These are phyloP conservation scores for Pichia occidentalis DNA, from an alignment of 805 yeast species.

Conservation along the genomic window DNA sequence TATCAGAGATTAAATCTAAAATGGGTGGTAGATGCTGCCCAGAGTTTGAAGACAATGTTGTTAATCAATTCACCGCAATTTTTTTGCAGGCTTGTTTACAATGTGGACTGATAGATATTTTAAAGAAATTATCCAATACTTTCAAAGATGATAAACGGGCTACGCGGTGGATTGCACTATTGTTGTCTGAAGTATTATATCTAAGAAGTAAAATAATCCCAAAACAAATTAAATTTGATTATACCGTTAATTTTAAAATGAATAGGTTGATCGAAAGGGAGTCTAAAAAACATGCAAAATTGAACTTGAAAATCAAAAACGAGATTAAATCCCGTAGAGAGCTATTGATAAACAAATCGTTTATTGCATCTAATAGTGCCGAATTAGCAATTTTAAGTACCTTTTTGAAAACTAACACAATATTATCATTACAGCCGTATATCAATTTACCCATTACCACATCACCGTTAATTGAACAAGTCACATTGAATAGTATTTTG, in stretches of 20 bases:
- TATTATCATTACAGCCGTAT: background rate
- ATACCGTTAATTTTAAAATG: slow-evolving; percentile 23
- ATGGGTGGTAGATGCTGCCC: slow-evolving; percentile 22
- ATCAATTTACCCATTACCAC: background rate
- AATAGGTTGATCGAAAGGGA: slow-evolving; percentile 27
- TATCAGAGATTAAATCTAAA: slow-evolving; percentile 10
- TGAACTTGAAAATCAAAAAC: slow-evolving; percentile 4
- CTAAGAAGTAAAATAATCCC: slow-evolving; percentile 53
- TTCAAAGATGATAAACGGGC: slow-evolving; percentile 35
- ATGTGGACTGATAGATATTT: slow-evolving; percentile 45
- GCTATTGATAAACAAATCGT: background rate
- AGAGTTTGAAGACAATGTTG: slow-evolving; percentile 37
- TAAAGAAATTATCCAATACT: slow-evolving; percentile 33
- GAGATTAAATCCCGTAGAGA: background rate
- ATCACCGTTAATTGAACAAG: slow-evolving; percentile 1
- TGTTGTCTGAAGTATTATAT: slow-evolving; percentile 56
- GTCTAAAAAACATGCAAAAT: slow-evolving; percentile 20
- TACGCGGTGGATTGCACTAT: slow-evolving; percentile 52
- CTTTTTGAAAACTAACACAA: slow-evolving; percentile 3
- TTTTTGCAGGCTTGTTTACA: slow-evolving; percentile 48
- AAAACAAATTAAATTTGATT: slow-evolving; percentile 29
- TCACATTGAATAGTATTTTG: background rate
- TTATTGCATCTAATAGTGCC: background rate
- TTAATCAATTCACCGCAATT: slow-evolving; percentile 63
- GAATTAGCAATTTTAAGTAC: too few relatives aligned